These are phyloP conservation scores for Thelonectria blattea DNA, from an alignment of 2,329 filamentous ascomycete genomes.

Conservation along the genomic window DNA sequence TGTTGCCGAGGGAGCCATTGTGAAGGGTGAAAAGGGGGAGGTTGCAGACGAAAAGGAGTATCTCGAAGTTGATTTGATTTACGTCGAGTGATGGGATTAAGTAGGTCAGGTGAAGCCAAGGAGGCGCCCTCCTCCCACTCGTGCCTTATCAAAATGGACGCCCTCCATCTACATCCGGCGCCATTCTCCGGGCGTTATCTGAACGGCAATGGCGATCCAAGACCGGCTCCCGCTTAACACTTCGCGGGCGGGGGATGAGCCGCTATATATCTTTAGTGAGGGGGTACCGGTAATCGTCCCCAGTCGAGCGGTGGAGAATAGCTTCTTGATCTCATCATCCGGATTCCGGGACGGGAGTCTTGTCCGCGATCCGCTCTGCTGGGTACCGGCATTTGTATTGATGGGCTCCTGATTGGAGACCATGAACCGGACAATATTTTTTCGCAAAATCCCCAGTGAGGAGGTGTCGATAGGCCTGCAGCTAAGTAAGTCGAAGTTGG, in stretches of 20 bases:
- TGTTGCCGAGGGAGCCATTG: slow-evolving; percentile 21
- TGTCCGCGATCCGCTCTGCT: background rate
- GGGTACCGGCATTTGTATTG: background rate
- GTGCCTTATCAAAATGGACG: slow-evolving; percentile 1
- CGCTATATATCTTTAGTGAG: background rate
- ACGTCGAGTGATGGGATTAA: background rate
- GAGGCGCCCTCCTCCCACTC: background rate
- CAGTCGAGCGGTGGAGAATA: background rate
- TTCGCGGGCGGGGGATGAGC: background rate
- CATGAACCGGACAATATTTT: background rate
- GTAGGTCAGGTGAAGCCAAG: background rate
- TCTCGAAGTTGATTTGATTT: background rate
- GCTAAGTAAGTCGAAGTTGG: background rate
- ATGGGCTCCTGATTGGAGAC: background rate
- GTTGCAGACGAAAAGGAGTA: background rate
- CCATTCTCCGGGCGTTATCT: background rate
- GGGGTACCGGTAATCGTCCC: background rate
- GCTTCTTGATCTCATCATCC: background rate
- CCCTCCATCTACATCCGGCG: slow-evolving; percentile 8
- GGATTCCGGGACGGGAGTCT: background rate
- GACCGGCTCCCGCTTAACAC: background rate
- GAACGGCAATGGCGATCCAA: background rate
- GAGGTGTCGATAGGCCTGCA: background rate
- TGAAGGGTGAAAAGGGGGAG: background rate
- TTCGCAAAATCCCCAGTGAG: background rate